Percentiles rank a stretch among this genome's conserved stretches.
Conservation (phyloP, 208 protist genomes). For the Endotrypanum monterogeii region DNA sequence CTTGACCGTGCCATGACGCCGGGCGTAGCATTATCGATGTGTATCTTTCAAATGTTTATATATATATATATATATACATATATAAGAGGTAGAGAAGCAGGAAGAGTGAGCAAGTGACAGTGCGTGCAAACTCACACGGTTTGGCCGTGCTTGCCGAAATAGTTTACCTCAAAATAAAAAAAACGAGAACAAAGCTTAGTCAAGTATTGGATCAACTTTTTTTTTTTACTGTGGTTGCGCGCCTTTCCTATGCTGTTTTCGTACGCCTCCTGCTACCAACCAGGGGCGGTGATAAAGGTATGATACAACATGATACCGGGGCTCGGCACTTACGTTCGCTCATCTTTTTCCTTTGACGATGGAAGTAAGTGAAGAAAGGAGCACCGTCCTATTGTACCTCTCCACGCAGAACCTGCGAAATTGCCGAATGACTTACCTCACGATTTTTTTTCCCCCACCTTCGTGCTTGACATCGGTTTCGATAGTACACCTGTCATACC, state of each 20-base stretch:
- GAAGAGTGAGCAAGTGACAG: no score
- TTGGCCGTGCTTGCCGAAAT: not conserved
- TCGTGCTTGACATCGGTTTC: not conserved
- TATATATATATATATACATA: no score
- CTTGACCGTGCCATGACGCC: not conserved
- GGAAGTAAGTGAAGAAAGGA: not conserved
- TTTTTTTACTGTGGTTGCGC: not conserved
- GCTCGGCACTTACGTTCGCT: not conserved
- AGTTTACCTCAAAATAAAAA: not conserved
- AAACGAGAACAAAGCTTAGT: not conserved
- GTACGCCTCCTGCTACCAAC: not conserved
- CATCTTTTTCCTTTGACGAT: not conserved
- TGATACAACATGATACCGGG: not conserved
- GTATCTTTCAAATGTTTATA: no score
- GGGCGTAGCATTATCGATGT: not conserved
- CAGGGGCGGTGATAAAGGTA: not conserved
- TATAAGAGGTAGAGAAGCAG: not conserved
- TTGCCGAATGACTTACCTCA: not conserved
- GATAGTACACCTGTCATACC: not conserved
- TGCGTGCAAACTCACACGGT: not conserved
- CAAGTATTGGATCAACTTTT: not conserved
- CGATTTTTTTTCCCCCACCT: not conserved
- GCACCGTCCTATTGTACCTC: not conserved
- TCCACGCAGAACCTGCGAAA: not conserved
- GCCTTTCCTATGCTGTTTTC: not conserved